Conservation (phyloP, 164 flowering plant species). For the Macadamia integrifolia region DNA sequence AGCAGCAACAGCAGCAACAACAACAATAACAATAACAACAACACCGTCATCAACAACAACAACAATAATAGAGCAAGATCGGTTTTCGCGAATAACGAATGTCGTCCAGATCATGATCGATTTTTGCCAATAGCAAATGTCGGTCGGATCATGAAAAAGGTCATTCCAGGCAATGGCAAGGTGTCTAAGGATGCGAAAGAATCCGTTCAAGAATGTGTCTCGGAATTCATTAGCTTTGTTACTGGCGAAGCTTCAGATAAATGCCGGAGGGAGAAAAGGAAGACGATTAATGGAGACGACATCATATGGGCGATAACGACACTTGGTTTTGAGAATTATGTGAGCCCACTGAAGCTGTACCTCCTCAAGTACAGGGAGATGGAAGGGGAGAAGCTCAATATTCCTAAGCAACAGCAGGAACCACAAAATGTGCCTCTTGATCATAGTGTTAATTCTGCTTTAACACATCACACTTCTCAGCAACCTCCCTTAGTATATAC, state of each 20-base stretch:
- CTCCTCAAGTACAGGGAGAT: slow-evolving; percentile 35
- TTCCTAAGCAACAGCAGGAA: slow-evolving; percentile 34
- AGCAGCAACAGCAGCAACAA: slow-evolving; percentile 12
- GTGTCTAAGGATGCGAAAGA: slow-evolving; percentile 60
- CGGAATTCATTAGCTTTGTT: slow-evolving; percentile 55
- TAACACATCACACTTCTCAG: slow-evolving; percentile 20
- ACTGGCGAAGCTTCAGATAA: slow-evolving; percentile 55
- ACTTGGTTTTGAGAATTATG: slow-evolving; percentile 52
- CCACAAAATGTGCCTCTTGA: slow-evolving; percentile 10
- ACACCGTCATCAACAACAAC: slow-evolving; percentile 23
- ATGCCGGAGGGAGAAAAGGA: slow-evolving; percentile 50
- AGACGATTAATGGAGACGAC: slow-evolving; percentile 34
- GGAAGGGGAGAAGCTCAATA: slow-evolving; percentile 47
- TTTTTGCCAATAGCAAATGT: slow-evolving; percentile 57
- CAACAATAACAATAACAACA: slow-evolving; percentile 12
- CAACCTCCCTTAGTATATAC: slow-evolving; percentile 13
- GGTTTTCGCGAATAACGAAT: too few relatives aligned
- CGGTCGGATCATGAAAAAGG: slow-evolving; percentile 53
- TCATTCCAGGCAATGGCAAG: slow-evolving; percentile 46
- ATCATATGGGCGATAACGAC: slow-evolving; percentile 48
- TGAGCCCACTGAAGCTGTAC: slow-evolving; percentile 34
- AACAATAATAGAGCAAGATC: slow-evolving; percentile 31
- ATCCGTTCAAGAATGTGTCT: slow-evolving; percentile 57
- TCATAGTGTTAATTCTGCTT: slow-evolving; percentile 20
- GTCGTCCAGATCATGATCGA: slow-evolving; percentile 33